Percentiles rank a stretch among this genome's conserved stretches.
phyloP scores from a whole-genome alignment of 2,329 filamentous ascomycete species.

The Hysterium pulicare region DNA sequence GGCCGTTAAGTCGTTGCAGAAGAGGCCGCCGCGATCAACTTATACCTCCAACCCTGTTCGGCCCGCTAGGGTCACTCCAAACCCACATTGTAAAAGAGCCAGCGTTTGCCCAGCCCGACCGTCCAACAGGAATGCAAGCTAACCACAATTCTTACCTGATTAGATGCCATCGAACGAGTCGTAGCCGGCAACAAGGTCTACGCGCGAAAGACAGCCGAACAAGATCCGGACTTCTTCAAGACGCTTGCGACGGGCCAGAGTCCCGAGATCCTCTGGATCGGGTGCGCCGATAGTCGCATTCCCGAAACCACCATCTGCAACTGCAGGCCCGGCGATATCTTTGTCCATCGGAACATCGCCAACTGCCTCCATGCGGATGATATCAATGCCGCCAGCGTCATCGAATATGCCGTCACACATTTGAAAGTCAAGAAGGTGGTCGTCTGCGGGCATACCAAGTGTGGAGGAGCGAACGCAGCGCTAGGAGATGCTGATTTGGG shows the following conservation, averaged over 20 bases:
- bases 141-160: conserved; percentile 24
- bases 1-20: conserved; percentile 4
- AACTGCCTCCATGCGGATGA: conserved; percentile 76
- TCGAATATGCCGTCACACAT: conserved; percentile 73
- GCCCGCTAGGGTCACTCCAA: conserved; percentile 1
- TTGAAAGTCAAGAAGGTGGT: conserved; percentile 65
- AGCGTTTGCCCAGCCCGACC: conserved; percentile 5
- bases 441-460: conserved; percentile 60
- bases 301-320: conserved; percentile 80
- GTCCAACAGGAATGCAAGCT: conserved; percentile 3
- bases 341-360: conserved; percentile 87
- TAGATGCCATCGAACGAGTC: conserved; percentile 60
- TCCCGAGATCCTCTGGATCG: conserved; percentile 73
- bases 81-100: conserved; percentile 8
- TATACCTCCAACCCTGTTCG: conserved; percentile 6
- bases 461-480: conserved; percentile 57
- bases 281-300: conserved; percentile 81
- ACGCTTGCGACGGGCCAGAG: conserved; percentile 65
- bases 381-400: conserved; percentile 69
- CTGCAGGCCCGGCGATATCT: conserved; percentile 77
- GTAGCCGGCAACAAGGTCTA: conserved; percentile 68
- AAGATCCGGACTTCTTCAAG: conserved; percentile 69
- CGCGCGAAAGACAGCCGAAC: conserved; percentile 61
- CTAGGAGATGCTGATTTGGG: conserved; percentile 57
- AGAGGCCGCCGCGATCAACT: conserved; percentile 7